These are phyloP conservation scores for Neofusicoccum sp. DNA, from an alignment of 2,329 filamentous ascomycete genomes.

Conservation along the genomic window DNA sequence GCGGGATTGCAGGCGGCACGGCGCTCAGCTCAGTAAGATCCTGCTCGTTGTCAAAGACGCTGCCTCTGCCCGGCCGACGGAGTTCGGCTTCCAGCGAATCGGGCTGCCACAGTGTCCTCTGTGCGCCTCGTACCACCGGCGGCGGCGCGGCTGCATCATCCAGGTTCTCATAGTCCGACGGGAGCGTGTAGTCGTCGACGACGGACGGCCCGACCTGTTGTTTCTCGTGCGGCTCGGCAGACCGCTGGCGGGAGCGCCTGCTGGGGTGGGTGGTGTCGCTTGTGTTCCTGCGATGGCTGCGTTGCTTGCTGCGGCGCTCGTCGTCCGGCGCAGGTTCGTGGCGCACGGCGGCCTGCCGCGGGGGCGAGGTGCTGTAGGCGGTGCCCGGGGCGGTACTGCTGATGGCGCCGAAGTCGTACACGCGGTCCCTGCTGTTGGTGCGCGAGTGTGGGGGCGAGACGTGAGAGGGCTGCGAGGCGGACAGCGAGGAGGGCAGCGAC, in stretches of 20 bases:
- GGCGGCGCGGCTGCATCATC: constrained; percentile 18
- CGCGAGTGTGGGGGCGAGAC: constrained; percentile 18
- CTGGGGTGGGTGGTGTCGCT: background rate
- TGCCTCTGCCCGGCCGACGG: constrained; percentile 19
- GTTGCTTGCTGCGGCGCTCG: background rate
- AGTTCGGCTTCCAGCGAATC: constrained; percentile 42
- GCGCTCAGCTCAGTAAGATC: constrained; percentile 12
- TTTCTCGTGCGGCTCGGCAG: background rate
- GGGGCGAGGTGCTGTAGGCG: constrained; percentile 5
- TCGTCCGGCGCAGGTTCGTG: background rate
- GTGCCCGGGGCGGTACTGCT: background rate
- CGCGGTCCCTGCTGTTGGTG: background rate
- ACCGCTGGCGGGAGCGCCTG: background rate
- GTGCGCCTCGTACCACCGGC: constrained; percentile 14
- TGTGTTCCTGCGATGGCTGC: background rate
- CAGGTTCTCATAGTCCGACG: constrained; percentile 22
- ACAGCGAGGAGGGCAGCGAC: constrained; percentile 24
- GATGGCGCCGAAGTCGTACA: background rate
- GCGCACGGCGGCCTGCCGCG: constrained; percentile 1
- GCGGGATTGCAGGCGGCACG: constrained; percentile 10
- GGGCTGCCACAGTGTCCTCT: constrained; percentile 26
- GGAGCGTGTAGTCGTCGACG: constrained; percentile 22
- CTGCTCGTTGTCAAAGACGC: background rate
- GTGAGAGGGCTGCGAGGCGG: constrained; percentile 15
- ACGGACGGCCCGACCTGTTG: background rate